phyloP scores from a whole-genome alignment of 306 rosid species.

The Fragaria nilgerrensis region DNA sequence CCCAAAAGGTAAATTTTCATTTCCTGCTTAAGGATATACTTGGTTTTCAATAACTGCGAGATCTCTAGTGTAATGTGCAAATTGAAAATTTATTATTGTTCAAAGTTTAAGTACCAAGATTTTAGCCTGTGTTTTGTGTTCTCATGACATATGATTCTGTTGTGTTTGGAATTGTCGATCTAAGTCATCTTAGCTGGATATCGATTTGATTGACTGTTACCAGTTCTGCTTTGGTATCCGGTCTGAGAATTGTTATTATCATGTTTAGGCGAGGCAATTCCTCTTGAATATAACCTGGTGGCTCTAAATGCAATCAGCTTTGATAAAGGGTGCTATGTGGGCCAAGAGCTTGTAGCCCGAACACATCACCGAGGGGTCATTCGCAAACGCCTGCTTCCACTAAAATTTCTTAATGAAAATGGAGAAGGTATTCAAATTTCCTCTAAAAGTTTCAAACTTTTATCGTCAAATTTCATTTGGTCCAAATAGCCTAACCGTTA shows the following conservation, averaged over 20 bases:
- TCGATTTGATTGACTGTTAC: not conserved
- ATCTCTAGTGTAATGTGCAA: not conserved
- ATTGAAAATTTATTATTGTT: not conserved
- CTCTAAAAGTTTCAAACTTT: not conserved
- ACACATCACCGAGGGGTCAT: conserved; percentile 89
- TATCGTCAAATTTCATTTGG: not conserved
- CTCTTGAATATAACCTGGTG: conserved; percentile 86
- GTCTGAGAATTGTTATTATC: conserved; percentile 6
- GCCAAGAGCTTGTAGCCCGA: conserved; percentile 89
- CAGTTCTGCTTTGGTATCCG: not conserved
- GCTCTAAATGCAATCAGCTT: conserved; percentile 91
- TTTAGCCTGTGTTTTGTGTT: not conserved
- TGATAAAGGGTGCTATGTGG: conserved; percentile 94
- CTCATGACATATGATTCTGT: not conserved
- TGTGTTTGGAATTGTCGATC: not conserved
- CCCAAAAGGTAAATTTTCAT: conserved; percentile 57
- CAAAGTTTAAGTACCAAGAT: not conserved
- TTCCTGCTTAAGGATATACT: not conserved
- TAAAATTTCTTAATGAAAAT: conserved; percentile 49
- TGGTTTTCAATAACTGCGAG: not conserved
- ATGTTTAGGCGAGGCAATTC: conserved; percentile 77
- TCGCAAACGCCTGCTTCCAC: conserved; percentile 72
- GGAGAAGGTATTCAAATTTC: conserved; percentile 57
- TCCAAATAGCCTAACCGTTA: not conserved
- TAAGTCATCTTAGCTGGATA: not conserved